These are phyloP conservation scores for Elsinoe necatrix DNA, from an alignment of 2,329 filamentous ascomycete genomes.

Conservation along the genomic window DNA sequence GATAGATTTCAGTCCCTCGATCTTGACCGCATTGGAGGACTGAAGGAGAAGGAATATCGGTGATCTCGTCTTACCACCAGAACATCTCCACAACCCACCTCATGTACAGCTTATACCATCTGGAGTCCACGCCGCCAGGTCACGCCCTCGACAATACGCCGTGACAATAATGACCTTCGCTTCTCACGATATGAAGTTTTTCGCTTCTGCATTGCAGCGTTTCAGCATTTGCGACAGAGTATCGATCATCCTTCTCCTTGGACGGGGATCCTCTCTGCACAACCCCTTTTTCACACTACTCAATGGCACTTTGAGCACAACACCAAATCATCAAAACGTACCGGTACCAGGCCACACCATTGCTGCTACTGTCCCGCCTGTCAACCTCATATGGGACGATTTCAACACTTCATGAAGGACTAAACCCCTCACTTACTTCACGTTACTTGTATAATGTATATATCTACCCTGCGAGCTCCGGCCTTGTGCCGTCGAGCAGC, in stretches of 20 bases:
- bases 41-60: slow-evolving; percentile 71
- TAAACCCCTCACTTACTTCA: not conserved
- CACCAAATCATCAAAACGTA: not conserved
- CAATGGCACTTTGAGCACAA: not conserved
- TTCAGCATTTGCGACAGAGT: slow-evolving; percentile 7
- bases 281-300: not conserved
- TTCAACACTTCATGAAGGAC: not conserved
- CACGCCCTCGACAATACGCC: not conserved
- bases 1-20: slow-evolving; percentile 83
- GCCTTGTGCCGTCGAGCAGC: slow-evolving; percentile 7
- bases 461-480: slow-evolving; percentile 3
- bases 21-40: slow-evolving; percentile 84
- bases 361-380: not conserved
- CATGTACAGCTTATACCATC: not conserved
- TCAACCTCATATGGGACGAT: not conserved
- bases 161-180: slow-evolving; percentile 9
- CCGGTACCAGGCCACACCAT: not conserved
- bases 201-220: slow-evolving; percentile 9
- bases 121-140: not conserved
- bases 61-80: not conserved
- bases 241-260: not conserved
- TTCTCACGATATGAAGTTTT: slow-evolving; percentile 11
- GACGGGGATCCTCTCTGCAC: not conserved
- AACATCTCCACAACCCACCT: not conserved
- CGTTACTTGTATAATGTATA: slow-evolving; percentile 15